Percentiles rank a stretch among this genome's conserved stretches.
Evolutionary conservation across 148 eudicot genomes (phyloP).

Genomic region (Beta vulgaris): DNA sequence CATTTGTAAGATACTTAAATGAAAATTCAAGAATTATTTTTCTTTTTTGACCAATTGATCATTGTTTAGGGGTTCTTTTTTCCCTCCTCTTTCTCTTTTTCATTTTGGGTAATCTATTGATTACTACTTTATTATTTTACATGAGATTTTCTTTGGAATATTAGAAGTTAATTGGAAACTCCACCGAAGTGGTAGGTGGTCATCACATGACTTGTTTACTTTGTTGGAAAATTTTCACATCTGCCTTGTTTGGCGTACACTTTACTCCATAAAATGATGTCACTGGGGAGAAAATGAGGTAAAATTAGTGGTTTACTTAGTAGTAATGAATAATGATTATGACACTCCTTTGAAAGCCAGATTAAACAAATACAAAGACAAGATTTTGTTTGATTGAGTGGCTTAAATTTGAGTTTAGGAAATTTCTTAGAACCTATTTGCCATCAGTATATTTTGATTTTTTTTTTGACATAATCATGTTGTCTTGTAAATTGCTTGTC

Average conservation of each 20-base stretch:
- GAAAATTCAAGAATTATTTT: no score
- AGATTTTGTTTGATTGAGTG: slow-evolving; percentile 4
- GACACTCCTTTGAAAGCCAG: slow-evolving; percentile 7
- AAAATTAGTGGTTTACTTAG: slow-evolving; percentile 12
- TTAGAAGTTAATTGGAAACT: slow-evolving; percentile 22
- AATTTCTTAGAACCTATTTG: not conserved
- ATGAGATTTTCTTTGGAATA: slow-evolving; percentile 4
- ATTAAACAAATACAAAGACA: not conserved
- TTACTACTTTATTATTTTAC: no score
- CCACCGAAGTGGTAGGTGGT: slow-evolving; percentile 22
- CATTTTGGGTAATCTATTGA: not conserved
- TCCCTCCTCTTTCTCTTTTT: not conserved
- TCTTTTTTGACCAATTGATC: not conserved
- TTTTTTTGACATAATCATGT: not conserved
- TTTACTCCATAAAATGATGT: slow-evolving; percentile 29
- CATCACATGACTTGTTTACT: slow-evolving; percentile 25
- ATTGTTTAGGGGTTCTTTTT: not conserved
- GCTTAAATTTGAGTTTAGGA: not conserved
- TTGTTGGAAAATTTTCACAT: slow-evolving; percentile 13
- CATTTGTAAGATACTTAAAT: no score
- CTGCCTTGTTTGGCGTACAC: slow-evolving; percentile 23
- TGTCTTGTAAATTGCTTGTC: not conserved
- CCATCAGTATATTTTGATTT: not conserved
- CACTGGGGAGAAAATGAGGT: not conserved
- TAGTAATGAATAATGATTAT: slow-evolving; percentile 19